These are phyloP conservation scores for Rhodotorula sp. DNA, from an alignment of 1,284 basidiomycete species.

Conservation along the genomic window DNA sequence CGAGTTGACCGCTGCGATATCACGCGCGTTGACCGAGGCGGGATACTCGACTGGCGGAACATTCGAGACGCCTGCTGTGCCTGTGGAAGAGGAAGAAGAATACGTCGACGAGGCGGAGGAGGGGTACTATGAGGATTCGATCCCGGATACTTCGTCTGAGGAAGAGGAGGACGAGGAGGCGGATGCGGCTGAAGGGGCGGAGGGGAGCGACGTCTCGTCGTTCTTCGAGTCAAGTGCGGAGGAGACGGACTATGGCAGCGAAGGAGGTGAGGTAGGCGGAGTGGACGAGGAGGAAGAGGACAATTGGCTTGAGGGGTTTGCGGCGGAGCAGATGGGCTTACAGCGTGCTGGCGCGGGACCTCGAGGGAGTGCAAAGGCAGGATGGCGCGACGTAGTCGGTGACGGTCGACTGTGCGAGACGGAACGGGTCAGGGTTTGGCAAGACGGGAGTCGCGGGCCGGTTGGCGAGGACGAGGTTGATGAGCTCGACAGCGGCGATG, in stretches of 20 bases:
- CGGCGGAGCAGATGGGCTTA: constrained; percentile 14
- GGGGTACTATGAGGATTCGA: constrained; percentile 29
- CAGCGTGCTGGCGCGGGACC: constrained; percentile 1
- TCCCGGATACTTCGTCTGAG: constrained; percentile 17
- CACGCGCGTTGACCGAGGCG: not conserved
- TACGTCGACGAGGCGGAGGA: not conserved
- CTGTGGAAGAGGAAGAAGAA: not conserved
- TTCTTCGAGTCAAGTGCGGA: constrained; percentile 25
- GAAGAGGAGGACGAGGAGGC: constrained; percentile 15
- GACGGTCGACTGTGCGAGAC: constrained; percentile 3
- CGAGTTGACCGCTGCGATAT: not conserved
- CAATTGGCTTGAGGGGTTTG: constrained; percentile 1
- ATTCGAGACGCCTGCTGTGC: not conserved
- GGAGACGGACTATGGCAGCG: constrained; percentile 7
- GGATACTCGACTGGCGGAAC: not conserved
- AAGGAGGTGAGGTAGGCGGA: not conserved
- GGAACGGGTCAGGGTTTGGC: not conserved
- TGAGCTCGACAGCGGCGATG: constrained; percentile 19
- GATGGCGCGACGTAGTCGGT: constrained; percentile 14
- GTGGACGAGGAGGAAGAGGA: not conserved
- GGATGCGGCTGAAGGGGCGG: not conserved
- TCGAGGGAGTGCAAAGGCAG: constrained; percentile 14
- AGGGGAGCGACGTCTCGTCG: constrained; percentile 16
- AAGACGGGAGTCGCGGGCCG: too few species aligned
- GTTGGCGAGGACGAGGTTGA: constrained; percentile 17